Evolutionary conservation across 1,284 basidiomycete genomes (phyloP), one percentile per base, ranked within the genome.

Genomic region (Garcileccinum viscosum): DNA sequence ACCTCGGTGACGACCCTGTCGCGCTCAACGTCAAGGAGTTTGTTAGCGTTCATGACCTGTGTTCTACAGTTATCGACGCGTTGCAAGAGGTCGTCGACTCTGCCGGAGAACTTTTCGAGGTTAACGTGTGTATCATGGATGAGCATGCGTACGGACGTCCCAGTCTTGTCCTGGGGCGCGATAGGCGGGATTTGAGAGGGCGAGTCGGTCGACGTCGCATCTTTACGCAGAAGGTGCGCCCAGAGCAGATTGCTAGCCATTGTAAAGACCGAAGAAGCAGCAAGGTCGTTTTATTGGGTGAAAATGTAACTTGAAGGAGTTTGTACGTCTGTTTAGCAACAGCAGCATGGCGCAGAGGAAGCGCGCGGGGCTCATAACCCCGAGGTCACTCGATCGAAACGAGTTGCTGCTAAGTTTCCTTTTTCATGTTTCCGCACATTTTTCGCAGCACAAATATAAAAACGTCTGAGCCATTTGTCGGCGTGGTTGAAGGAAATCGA

Each of bases 91-190:
- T 81, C 79, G 27, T 85, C 85, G 14, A 88, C 84, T 50, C 84
- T 82, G 22, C 80, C 79, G 1, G 88, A 85, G 71, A 91, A 91
- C 71, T 82, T 86, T 76, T 92, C 89, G 59, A 92, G 82, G 67
- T 88, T 86, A 15, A 84, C 84, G 70, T 91, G 89, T 1, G 89
- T 91, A 76, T 92, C 90, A 70, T 91, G 87, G 8, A 93, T 80
- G 14, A 93, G 83, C 71, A 93, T 86, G 35, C 90, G 85, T 79
- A 89, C 88, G 11, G 91, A 90, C 3, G 89, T 90, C 19, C 84
- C 87, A 14, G 85, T 85, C 73, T 86, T 91, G 80, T 93, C 90
- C 32, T 86, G 72, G 7, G 90, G 90, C 2, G 83, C 83, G 27
- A 86, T 74, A 22, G 87, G 83, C 12, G 78, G 75, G 7, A 79